Evolutionary conservation across 768 basidiomycete genomes (phyloP).

Genomic region (Russula earlei): DNA sequence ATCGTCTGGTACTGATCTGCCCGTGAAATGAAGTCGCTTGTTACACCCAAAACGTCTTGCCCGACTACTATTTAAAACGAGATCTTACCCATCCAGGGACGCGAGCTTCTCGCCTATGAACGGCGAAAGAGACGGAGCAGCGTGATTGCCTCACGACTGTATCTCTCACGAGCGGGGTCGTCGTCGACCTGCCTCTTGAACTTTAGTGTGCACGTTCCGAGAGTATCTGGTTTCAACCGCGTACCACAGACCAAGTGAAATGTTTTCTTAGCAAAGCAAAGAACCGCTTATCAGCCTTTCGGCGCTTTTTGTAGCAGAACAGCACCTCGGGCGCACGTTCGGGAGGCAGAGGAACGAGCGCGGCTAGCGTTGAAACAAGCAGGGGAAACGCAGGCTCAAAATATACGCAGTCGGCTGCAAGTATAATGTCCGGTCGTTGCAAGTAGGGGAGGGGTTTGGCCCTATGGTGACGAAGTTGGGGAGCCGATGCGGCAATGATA

Average conservation of each 20-base stretch:
- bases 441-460: constrained; percentile 45
- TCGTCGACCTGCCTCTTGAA: constrained; percentile 41
- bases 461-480: constrained; percentile 33
- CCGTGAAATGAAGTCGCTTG: too few relatives aligned
- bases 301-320: constrained; percentile 90
- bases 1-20: not conserved
- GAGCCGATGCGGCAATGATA: too few relatives aligned
- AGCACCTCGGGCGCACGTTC: constrained; percentile 47
- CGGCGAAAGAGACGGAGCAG: constrained; percentile 40
- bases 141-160: constrained; percentile 57
- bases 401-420: constrained; percentile 94
- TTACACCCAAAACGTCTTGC: not conserved
- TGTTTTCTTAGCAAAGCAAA: constrained; percentile 69
- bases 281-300: constrained; percentile 89
- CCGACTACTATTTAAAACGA: not conserved
- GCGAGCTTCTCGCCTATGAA: not conserved
- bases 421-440: constrained; percentile 52
- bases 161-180: constrained; percentile 48
- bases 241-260: constrained; percentile 64
- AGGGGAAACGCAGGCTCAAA: constrained; percentile 89
- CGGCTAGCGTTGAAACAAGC: constrained; percentile 67
- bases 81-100: not conserved
- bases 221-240: constrained; percentile 3
- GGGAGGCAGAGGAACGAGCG: constrained; percentile 36
- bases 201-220: not conserved